phyloP scores from a whole-genome alignment of 2,329 filamentous ascomycete genomes.

The Colletotrichum limetticola region DNA sequence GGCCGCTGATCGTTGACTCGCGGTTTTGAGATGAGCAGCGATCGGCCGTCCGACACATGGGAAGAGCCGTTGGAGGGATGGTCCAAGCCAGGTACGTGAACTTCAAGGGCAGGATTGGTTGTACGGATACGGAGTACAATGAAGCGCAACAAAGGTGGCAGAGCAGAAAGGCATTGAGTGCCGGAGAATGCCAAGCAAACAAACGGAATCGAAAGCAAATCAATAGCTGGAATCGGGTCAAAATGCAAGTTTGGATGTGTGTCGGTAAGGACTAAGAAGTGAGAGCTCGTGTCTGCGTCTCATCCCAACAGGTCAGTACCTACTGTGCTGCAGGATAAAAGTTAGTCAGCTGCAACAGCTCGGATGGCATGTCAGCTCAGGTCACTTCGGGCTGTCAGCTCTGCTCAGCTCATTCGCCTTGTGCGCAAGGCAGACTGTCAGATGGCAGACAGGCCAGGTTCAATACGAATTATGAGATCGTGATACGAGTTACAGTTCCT shows the following conservation, averaged over 20 bases:
- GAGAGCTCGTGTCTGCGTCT: not conserved
- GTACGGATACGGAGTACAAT: not conserved
- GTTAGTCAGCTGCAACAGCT: not conserved
- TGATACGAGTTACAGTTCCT: not conserved
- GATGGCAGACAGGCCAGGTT: not conserved
- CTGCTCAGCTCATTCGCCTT: not conserved
- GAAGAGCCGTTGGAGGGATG: not conserved
- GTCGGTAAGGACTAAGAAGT: not conserved
- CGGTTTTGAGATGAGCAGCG: not conserved
- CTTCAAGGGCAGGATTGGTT: not conserved
- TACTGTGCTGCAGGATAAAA: not conserved
- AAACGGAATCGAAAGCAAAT: not conserved
- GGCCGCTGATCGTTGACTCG: not conserved
- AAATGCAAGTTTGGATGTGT: not conserved
- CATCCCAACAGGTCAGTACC: not conserved
- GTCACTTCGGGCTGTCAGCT: not conserved
- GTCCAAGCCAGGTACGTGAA: not conserved
- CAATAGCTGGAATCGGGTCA: not conserved
- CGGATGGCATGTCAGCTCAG: not conserved
- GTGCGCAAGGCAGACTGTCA: not conserved
- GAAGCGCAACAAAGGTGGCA: slow-evolving; percentile 8
- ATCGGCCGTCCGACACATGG: not conserved
- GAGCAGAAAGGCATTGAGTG: not conserved
- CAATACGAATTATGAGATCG: not conserved
- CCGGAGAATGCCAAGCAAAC: slow-evolving; percentile 10